Percentiles rank a stretch among this genome's conserved stretches.
These are phyloP conservation scores for Neofusicoccum laricinum DNA, from an alignment of 2,329 filamentous ascomycete species.

Conservation along the genomic window DNA sequence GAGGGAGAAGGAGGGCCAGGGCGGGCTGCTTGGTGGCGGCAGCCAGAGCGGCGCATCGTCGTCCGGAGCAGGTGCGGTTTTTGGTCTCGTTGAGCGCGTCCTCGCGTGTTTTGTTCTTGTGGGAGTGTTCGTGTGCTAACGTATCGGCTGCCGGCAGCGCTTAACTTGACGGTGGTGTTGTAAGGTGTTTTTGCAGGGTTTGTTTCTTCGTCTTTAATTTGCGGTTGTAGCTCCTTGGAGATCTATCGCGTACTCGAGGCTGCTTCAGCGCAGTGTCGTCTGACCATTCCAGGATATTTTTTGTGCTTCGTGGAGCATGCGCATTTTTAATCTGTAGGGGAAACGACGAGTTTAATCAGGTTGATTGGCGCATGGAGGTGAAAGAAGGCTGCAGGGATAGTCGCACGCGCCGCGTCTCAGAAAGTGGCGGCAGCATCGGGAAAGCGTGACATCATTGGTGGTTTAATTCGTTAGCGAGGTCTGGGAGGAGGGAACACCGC, in stretches of 20 bases:
- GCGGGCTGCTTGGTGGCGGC: background rate
- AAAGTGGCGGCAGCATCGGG: background rate
- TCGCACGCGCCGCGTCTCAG: background rate
- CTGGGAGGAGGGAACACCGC: background rate
- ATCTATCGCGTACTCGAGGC: background rate
- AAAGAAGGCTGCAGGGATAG: background rate
- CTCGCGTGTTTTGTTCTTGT: background rate
- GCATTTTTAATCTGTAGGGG: too few species aligned
- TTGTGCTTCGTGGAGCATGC: too few species aligned
- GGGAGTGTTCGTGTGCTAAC: background rate
- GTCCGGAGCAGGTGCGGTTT: background rate
- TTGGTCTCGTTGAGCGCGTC: background rate
- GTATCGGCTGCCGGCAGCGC: background rate
- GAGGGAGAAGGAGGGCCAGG: background rate
- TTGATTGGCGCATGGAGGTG: background rate
- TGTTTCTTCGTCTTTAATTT: background rate
- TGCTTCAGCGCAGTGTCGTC: too few species aligned
- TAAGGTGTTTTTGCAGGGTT: background rate
- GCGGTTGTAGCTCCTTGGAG: background rate
- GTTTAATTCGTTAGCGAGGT: background rate
- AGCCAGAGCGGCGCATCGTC: background rate
- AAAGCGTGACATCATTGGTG: background rate
- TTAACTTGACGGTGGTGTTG: background rate
- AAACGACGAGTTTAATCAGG: too few species aligned
- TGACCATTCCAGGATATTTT: too few species aligned